Evolutionary conservation across 768 basidiomycete species (phyloP).

Genomic region (Tricholoma terreum): DNA sequence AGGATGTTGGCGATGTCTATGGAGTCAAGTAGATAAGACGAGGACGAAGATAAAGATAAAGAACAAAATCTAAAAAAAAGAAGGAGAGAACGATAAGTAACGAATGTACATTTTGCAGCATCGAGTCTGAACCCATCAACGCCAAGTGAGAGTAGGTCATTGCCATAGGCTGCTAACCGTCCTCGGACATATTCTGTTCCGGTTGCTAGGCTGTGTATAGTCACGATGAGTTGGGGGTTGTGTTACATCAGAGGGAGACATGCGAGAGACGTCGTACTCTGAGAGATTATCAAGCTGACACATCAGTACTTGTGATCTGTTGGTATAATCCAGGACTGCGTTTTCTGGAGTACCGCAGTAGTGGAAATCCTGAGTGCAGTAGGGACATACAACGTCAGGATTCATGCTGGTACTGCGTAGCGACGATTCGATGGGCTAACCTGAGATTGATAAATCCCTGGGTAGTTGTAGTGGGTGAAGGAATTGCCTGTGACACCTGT

Average conservation of each 20-base stretch:
- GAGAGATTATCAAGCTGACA: constrained; percentile 49
- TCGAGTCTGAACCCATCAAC: constrained; percentile 63
- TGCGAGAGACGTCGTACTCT: constrained; percentile 46
- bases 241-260: no score
- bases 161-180: constrained; percentile 51
- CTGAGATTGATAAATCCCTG: constrained; percentile 44
- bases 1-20: constrained; percentile 60
- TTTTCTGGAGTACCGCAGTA: constrained; percentile 64
- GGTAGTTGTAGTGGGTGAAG: constrained; percentile 54
- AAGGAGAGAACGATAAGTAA: no score
- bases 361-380: constrained; percentile 58
- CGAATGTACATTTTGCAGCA: constrained; percentile 60
- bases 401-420: constrained; percentile 10
- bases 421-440: no score
- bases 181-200: constrained; percentile 58
- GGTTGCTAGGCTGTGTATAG: constrained; percentile 49
- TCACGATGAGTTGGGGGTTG: not conserved
- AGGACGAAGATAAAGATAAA: no score
- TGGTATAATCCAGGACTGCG: constrained; percentile 64
- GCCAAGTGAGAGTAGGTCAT: constrained; percentile 60
- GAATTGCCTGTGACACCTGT: constrained; percentile 46
- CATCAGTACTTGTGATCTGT: no score
- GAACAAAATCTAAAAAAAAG: no score
- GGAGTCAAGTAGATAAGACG: no score
- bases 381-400: no score